A percentile compares a stretch with the other conserved stretches of the same genome.
Evolutionary conservation across 2,329 filamentous ascomycete genomes (phyloP).

Genomic region (Orbilia blumenaviensis): DNA sequence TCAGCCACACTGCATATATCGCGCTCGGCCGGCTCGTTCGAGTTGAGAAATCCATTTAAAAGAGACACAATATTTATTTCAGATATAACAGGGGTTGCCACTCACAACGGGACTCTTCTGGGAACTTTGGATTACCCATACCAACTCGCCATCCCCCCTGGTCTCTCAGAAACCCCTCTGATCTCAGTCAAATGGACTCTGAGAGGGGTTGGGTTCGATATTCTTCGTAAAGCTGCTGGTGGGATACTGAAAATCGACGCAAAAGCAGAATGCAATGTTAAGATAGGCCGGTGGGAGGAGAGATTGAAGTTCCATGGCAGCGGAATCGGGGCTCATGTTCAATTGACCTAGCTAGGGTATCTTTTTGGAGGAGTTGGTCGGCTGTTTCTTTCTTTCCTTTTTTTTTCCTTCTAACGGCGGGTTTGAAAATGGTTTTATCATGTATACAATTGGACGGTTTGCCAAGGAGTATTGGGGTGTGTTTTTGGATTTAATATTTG

Average conservation of each 20-base stretch:
- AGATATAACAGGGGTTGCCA: conserved; percentile 81
- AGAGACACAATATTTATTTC: conserved; percentile 80
- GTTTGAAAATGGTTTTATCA: neutral
- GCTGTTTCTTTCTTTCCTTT: too few species aligned
- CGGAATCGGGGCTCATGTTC: conserved; percentile 75
- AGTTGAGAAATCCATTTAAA: conserved; percentile 78
- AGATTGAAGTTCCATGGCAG: conserved; percentile 63
- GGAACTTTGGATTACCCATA: conserved; percentile 79
- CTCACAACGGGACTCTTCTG: conserved; percentile 81
- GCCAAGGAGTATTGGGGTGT: conserved; percentile 1
- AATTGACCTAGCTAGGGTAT: conserved; percentile 60
- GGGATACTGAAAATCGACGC: conserved; percentile 82
- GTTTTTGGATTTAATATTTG: conserved; percentile 16
- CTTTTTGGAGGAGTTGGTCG: neutral
- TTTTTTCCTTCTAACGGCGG: neutral
- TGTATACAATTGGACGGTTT: neutral
- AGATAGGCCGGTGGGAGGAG: conserved; percentile 73
- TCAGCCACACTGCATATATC: conserved; percentile 87
- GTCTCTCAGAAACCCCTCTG: conserved; percentile 73
- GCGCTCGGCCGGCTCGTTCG: conserved; percentile 85
- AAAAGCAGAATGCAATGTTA: conserved; percentile 76
- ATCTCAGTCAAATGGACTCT: conserved; percentile 84
- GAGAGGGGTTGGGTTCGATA: conserved; percentile 81
- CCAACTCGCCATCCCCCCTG: conserved; percentile 80
- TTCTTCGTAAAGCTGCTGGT: conserved; percentile 79